Base-by-base conservation (phyloP, 495 filamentous ascomycete species). In the Penicillium verhagenii region DNA sequence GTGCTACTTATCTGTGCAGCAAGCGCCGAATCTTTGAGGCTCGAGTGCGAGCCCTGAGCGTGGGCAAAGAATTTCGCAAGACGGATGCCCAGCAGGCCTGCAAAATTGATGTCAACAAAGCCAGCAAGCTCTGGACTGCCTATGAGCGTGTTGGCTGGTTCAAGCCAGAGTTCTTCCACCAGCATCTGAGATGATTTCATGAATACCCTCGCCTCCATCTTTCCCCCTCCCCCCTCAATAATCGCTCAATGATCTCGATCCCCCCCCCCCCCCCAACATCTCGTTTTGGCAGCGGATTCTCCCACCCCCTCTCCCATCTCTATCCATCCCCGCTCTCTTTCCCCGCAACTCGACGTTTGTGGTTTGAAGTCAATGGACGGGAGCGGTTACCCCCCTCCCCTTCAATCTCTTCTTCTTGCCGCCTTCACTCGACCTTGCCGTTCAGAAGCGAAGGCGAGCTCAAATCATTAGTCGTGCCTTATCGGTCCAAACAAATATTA, bases 81-180 rank as follows among this genome's bases (percentile, higher is more conserved):
- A 97, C 94, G n/a, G 90, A 96, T 68, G 90, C 91, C 28, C 94
- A 98, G 70, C 90, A 96, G 69, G 91, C 91, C 23, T 96, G 91
- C 82, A 95, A 95, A 78, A 96, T 97, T 56, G 94, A 98, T 68
- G 94, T 97, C 70, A 97, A 97, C 77, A 98, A 98, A 79, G 92
- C 94, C 24, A 96, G 90, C 62, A 95, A 94, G 70, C 80, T 98
- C 47, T 96, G 91, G 91, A 85, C 86, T 38, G 91, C 91, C 24
- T 98, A 89, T 66, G 89, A 97, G 19, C 86, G 86, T 47, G 89
- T 96, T 45, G 91, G 91, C 50, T 96, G 92, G 91, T 87, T 97
- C 60, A 79, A 89, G 28, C 72, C 76, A 11, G 69, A 82, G 39
- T 82, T 77, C 72, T 85, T 92, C 59, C 62, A 71, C 50, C 56